Percentiles rank a stretch among this genome's conserved stretches.
phyloP scores from a whole-genome alignment of 2,329 filamentous ascomycete genomes.

The Fusarium phyllophilum region DNA sequence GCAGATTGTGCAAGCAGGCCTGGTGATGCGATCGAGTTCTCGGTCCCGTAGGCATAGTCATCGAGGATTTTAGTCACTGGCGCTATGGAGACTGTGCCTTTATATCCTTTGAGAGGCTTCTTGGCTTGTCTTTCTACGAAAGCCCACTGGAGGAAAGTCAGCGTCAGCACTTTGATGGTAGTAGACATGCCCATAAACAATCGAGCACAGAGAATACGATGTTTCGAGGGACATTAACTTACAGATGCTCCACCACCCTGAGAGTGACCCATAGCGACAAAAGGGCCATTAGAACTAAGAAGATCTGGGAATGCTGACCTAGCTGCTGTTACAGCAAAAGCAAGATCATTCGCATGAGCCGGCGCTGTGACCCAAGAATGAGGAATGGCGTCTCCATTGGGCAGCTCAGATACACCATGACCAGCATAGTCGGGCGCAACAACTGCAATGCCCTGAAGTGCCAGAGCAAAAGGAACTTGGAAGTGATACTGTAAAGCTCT shows the following conservation, averaged over 20 bases:
- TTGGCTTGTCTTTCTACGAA: conserved; percentile 26
- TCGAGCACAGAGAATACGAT: no score
- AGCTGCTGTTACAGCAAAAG: conserved; percentile 21
- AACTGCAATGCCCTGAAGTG: conserved; percentile 28
- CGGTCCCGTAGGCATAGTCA: conserved; percentile 5
- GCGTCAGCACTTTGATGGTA: neutral
- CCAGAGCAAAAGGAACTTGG: conserved; percentile 24
- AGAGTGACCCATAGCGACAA: conserved; percentile 1
- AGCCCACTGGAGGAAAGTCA: conserved; percentile 5
- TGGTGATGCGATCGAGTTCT: conserved; percentile 3
- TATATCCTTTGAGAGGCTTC: conserved; percentile 23
- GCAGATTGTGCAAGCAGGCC: conserved; percentile 6
- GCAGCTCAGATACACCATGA: conserved; percentile 18
- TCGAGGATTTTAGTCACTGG: conserved; percentile 25
- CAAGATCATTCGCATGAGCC: conserved; percentile 30
- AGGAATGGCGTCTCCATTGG: conserved; percentile 15
- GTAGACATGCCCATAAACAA: neutral
- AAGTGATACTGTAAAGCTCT: conserved; percentile 30
- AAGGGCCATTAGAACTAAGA: neutral
- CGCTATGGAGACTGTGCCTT: conserved; percentile 21
- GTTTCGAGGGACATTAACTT: neutral
- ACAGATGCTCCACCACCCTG: conserved; percentile 1
- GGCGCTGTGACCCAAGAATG: conserved; percentile 23
- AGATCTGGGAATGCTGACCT: conserved; percentile 12
- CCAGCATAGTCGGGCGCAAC: conserved; percentile 30